A percentile compares a stretch with the other conserved stretches of the same genome.
Evolutionary conservation across 805 yeast genomes (phyloP).

Genomic region (Spathaspora gorwiae): DNA sequence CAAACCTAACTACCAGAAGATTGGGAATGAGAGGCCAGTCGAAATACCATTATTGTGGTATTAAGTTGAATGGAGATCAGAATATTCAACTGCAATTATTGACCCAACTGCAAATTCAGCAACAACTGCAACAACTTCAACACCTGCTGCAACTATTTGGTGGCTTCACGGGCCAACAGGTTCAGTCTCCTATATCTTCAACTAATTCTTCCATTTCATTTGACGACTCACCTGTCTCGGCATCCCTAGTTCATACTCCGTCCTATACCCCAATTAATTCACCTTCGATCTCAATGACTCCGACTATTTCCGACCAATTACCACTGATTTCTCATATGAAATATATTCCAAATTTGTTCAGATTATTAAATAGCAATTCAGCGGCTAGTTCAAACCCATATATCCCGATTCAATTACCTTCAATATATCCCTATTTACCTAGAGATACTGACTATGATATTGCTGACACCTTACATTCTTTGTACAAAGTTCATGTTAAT

Average conservation of each 20-base stretch:
- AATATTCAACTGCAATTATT: slow-evolving; percentile 13
- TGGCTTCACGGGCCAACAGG: slow-evolving; percentile 3
- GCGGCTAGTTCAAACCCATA: slow-evolving; percentile 7
- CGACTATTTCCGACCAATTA: slow-evolving; percentile 7
- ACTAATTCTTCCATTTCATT: slow-evolving; percentile 10
- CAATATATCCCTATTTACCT: slow-evolving; percentile 42
- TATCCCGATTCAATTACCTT: slow-evolving; percentile 25
- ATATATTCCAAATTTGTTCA: slow-evolving; percentile 28
- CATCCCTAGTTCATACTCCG: slow-evolving; percentile 9
- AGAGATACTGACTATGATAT: slow-evolving; percentile 49
- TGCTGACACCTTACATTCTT: slow-evolving; percentile 55
- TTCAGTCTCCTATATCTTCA: slow-evolving; percentile 10
- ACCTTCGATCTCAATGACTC: slow-evolving; percentile 5
- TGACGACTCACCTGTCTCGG: slow-evolving; percentile 9
- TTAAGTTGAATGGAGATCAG: slow-evolving; percentile 41
- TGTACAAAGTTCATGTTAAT: slow-evolving; percentile 62
- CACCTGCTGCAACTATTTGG: slow-evolving; percentile 4
- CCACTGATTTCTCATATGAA: slow-evolving; percentile 17
- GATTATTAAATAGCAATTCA: slow-evolving; percentile 11
- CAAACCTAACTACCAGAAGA: slow-evolving; percentile 67
- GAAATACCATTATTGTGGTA: slow-evolving; percentile 82
- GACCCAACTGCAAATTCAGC: slow-evolving; percentile 1
- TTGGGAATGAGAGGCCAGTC: slow-evolving; percentile 80
- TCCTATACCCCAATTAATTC: slow-evolving; percentile 11
- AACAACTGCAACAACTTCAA: slow-evolving; percentile 3